Evolutionary conservation across 768 basidiomycete genomes (phyloP).

Genomic region (Agrocybe praecox): DNA sequence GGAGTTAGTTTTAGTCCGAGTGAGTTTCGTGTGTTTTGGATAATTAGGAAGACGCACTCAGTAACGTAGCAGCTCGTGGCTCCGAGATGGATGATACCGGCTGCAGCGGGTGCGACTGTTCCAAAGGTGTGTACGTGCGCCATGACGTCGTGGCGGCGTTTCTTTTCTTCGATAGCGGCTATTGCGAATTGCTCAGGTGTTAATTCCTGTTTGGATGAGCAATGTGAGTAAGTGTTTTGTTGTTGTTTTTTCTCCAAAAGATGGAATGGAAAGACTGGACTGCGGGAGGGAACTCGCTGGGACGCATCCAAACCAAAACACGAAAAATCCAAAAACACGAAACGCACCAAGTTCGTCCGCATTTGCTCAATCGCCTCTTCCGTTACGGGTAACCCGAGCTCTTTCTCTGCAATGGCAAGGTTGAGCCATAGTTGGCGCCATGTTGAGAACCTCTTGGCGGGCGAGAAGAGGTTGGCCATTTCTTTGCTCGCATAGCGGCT

Average conservation of each 20-base stretch:
- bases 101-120: conserved; percentile 88
- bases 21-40: neutral
- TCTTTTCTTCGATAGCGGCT: conserved; percentile 95
- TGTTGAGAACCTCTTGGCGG: conserved; percentile 92
- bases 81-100: conserved; percentile 94
- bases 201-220: conserved; percentile 51
- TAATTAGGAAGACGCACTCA: conserved; percentile 61
- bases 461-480: conserved; percentile 97
- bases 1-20: neutral
- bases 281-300: too few relatives aligned
- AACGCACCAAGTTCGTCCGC: conserved; percentile 80
- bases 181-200: conserved; percentile 89
- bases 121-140: conserved; percentile 99
- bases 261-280: too few relatives aligned
- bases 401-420: conserved; percentile 94
- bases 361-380: conserved; percentile 95
- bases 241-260: too few relatives aligned
- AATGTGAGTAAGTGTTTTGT: neutral
- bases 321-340: neutral
- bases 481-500: conserved; percentile 99
- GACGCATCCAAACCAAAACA: neutral
- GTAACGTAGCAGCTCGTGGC: conserved; percentile 99
- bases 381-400: conserved; percentile 87
- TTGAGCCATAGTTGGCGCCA: conserved; percentile 97
- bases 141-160: conserved; percentile 98